Evolutionary conservation across 2,329 filamentous ascomycete species (phyloP), one percentile per base, ranked within the genome.

Genomic region (Eutypa lata): DNA sequence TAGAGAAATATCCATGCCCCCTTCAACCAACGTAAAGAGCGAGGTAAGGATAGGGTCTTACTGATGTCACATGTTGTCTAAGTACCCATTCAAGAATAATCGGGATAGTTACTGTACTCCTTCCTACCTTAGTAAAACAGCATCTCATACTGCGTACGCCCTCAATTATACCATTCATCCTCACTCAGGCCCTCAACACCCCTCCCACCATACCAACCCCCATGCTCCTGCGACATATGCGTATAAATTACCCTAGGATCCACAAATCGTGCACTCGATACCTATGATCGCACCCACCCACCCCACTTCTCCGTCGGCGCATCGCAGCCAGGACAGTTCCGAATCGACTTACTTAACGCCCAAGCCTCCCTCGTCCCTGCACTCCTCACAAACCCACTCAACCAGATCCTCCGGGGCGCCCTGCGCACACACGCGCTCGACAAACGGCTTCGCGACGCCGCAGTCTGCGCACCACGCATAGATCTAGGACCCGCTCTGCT

Each of bases 401-500:
- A 31, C 26, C 26, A 31, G 6, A 31, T 76, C 52, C 18, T 73
- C 69, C 1, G 63, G 61, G 26, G 26, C 0, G 64, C n/a, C n/a
- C n/a, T n/a, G 64, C 0, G 72, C 74, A 55, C 78, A 81, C 2
- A 70, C 71, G 6, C 76, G 65, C 57, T 76, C 73, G 18, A 74
- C 66, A 48, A 69, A 71, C 52, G 66, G 66, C 56, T 69, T 71
- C 3, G 77, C 77, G 11, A 66, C 64, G 3, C 68, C 69, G 50
- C 78, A 80, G 3, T 55, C 61, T 2, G 33, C 38, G 22, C 52
- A 56, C 54, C 53, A 58, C 13, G 38, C 50, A 35, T 58, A 59
- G 31, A 61, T 51, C 57, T 52, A 59, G 5, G 52, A 31, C 8
- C 40, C 47, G 3, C 47, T 48, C 40, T 76, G 69, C 2, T 68